phyloP scores from a whole-genome alignment of 208 protist species.

The Acanthamoeba royreba region DNA sequence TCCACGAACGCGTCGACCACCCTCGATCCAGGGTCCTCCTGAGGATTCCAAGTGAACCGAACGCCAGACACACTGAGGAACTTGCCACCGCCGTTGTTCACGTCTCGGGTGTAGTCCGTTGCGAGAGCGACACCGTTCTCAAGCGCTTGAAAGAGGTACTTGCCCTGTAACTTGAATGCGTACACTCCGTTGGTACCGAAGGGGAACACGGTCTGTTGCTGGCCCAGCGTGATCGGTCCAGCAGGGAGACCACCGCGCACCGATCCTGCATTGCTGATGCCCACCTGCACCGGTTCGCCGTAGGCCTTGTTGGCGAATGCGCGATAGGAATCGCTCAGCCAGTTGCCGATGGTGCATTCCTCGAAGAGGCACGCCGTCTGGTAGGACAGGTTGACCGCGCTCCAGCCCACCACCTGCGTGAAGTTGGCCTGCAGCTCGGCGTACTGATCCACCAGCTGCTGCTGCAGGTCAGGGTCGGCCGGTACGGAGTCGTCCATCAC shows the following conservation, averaged over 20 bases:
- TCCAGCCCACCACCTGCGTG: background rate
- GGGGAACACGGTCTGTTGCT: background rate
- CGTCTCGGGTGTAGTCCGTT: background rate
- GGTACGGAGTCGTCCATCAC: background rate
- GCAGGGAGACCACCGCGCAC: background rate
- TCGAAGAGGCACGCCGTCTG: slow-evolving; percentile 6
- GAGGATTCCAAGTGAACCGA: slow-evolving; percentile 1
- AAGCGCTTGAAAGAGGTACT: background rate
- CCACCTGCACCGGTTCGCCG: background rate
- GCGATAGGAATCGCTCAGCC: background rate
- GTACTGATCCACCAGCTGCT: background rate
- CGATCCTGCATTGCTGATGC: background rate
- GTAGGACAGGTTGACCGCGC: background rate
- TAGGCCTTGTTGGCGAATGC: background rate
- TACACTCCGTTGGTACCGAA: background rate
- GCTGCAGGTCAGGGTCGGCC: background rate
- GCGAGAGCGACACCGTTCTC: background rate
- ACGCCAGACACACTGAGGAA: slow-evolving; percentile 23
- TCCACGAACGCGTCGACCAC: slow-evolving; percentile 2
- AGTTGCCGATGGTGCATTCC: background rate
- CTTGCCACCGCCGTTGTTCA: background rate
- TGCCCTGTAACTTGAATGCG: background rate
- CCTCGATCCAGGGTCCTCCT: background rate
- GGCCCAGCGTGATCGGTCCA: background rate
- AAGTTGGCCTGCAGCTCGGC: background rate